phyloP scores from a whole-genome alignment of 208 protist species.

The Crithidia sp. region DNA sequence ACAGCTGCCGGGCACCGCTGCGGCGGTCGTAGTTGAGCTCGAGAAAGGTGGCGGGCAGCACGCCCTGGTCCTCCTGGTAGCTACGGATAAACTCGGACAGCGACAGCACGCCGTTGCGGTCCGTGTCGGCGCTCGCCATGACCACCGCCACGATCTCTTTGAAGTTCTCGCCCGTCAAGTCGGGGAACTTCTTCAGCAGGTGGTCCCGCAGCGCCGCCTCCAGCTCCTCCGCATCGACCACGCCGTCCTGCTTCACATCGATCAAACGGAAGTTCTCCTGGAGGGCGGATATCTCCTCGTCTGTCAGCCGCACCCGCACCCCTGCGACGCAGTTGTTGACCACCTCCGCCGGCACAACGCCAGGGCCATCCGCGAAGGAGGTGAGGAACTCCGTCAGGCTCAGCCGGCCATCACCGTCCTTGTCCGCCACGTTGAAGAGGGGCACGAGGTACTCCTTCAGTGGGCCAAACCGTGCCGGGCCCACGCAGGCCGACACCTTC shows the following conservation, averaged over 20 bases:
- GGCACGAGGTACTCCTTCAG: constrained; percentile 67
- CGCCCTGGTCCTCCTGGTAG: constrained; percentile 88
- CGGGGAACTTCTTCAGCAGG: constrained; percentile 61
- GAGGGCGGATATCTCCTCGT: constrained; percentile 77
- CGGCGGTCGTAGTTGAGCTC: constrained; percentile 21
- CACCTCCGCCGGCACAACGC: constrained; percentile 87
- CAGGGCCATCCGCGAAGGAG: constrained; percentile 76
- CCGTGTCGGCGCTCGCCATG: constrained; percentile 73
- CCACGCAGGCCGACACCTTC: constrained; percentile 50
- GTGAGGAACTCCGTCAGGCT: constrained; percentile 80
- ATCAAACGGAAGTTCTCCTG: constrained; percentile 79
- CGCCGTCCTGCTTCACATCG: constrained; percentile 76
- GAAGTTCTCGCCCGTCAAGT: constrained; percentile 67
- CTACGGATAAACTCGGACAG: constrained; percentile 88
- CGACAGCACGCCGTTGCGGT: constrained; percentile 70
- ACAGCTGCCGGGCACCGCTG: constrained; percentile 43
- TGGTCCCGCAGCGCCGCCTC: constrained; percentile 53
- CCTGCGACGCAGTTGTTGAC: constrained; percentile 78
- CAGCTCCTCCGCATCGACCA: constrained; percentile 74
- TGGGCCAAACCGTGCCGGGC: constrained; percentile 50
- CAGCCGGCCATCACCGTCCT: constrained; percentile 65
- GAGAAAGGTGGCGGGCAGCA: constrained; percentile 82
- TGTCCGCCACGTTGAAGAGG: constrained; percentile 80
- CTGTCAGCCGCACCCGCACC: constrained; percentile 77
- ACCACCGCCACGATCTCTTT: constrained; percentile 78